Conservation (phyloP, 2,329 filamentous ascomycete species). For the Aphanoascus verrucosus region DNA sequence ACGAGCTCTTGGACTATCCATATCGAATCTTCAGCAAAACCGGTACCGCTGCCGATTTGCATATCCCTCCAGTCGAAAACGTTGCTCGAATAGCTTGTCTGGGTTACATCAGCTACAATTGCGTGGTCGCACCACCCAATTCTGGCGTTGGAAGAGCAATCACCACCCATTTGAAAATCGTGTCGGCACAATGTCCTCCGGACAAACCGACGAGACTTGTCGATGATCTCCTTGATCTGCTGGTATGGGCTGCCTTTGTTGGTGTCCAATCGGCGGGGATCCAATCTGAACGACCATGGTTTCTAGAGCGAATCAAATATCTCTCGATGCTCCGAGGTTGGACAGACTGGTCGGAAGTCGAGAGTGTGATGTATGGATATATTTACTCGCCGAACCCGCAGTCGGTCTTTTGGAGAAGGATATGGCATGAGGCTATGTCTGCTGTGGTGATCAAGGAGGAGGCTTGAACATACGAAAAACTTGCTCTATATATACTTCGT, state of each 20-base stretch:
- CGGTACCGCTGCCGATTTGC: background rate
- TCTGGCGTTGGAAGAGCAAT: conserved; percentile 28
- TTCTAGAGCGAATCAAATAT: conserved; percentile 22
- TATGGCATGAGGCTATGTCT: conserved; percentile 26
- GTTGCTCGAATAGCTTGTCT: conserved; percentile 25
- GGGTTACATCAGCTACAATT: conserved; percentile 24
- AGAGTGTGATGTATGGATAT: conserved; percentile 21
- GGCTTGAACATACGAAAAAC: background rate
- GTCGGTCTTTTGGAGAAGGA: conserved; percentile 20
- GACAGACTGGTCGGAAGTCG: conserved; percentile 24
- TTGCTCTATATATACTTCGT: background rate
- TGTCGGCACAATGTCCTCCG: conserved; percentile 17
- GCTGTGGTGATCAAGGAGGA: conserved; percentile 8
- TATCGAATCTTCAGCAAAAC: conserved; percentile 17
- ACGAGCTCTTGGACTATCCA: conserved; percentile 31
- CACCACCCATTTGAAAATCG: conserved; percentile 23
- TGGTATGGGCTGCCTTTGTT: conserved; percentile 27
- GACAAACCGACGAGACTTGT: conserved; percentile 14
- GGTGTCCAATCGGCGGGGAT: conserved; percentile 25
- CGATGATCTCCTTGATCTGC: conserved; percentile 19
- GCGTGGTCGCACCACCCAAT: conserved; percentile 27
- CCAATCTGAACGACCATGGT: conserved; percentile 24
- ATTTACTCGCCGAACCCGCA: conserved; percentile 23
- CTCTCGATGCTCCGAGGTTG: conserved; percentile 23
- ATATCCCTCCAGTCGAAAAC: conserved; percentile 21